Evolutionary conservation across 345 rosid species (phyloP).

Genomic region (Euclidium syriacum): DNA sequence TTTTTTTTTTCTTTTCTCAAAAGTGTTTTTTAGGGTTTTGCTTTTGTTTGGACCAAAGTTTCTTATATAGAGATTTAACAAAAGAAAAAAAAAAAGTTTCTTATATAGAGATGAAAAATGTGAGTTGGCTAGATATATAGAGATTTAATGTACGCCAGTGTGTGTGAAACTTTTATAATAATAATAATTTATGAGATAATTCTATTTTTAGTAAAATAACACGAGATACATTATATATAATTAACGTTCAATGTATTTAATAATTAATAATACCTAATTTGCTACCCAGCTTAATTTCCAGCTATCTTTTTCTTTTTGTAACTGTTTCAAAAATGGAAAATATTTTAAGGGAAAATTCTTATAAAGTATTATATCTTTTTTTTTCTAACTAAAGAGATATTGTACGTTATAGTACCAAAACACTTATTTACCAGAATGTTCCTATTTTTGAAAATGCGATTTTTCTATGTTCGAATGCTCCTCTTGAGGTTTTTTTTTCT

Average conservation of each 20-base stretch:
- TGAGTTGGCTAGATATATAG: slow-evolving; percentile 7
- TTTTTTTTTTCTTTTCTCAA: no score
- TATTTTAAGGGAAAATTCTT: not conserved
- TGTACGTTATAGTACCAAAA: not conserved
- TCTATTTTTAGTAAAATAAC: not conserved
- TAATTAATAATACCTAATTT: not conserved
- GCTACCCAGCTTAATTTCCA: not conserved
- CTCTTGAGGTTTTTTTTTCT: no score
- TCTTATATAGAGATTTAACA: no score
- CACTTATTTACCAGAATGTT: not conserved
- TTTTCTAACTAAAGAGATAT: not conserved
- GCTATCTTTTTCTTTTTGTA: slow-evolving; percentile 4
- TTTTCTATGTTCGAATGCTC: no score
- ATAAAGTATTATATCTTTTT: not conserved
- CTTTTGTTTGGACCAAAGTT: not conserved
- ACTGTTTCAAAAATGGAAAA: not conserved
- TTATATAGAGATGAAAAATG: not conserved
- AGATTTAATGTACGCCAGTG: not conserved
- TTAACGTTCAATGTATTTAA: not conserved
- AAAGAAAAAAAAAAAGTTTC: no score
- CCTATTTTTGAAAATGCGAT: no score
- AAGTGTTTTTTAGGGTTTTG: not conserved
- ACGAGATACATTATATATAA: not conserved
- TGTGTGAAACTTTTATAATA: not conserved
- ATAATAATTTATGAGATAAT: not conserved